Conservation (phyloP, 2,329 filamentous ascomycete genomes). For the Fusarium neocosmosporiellum region DNA sequence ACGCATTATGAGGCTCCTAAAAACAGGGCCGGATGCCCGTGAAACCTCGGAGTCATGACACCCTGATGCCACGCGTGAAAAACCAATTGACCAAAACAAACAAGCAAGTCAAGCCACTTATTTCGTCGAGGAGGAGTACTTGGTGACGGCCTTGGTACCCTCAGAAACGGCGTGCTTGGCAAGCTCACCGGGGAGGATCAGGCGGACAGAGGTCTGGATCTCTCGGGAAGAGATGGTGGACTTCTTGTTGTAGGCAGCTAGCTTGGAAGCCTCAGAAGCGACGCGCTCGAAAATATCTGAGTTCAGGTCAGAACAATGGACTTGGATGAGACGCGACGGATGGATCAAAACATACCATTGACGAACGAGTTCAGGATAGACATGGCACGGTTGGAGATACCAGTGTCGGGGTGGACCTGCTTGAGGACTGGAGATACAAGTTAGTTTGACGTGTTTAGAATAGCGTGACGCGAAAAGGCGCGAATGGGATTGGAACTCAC, state of each 20-base stretch:
- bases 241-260: slow-evolving; percentile 99
- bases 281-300: slow-evolving; percentile 99
- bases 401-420: slow-evolving; percentile 99
- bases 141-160: slow-evolving; percentile 99
- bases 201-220: slow-evolving; percentile 98
- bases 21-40: slow-evolving; percentile 49
- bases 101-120: slow-evolving; percentile 73
- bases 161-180: slow-evolving; percentile 99
- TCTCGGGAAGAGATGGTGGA: slow-evolving; percentile 99
- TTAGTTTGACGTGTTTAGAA: slow-evolving; percentile 33
- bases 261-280: slow-evolving; percentile 97
- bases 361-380: slow-evolving; percentile 99
- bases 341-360: slow-evolving; percentile 76
- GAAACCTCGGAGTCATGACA: slow-evolving; percentile 67
- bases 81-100: slow-evolving; percentile 68
- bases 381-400: slow-evolving; percentile 99
- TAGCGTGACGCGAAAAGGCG: slow-evolving; percentile 12
- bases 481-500: slow-evolving; percentile 61
- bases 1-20: slow-evolving; percentile 75
- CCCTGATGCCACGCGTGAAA: slow-evolving; percentile 66
- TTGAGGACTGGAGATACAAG: slow-evolving; percentile 80
- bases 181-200: slow-evolving; percentile 98
- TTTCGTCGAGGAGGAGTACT: slow-evolving; percentile 99
- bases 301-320: slow-evolving; percentile 4
- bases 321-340: neutral